phyloP scores from a whole-genome alignment of 495 filamentous ascomycete genomes.

The Aspergillus ostianus region DNA sequence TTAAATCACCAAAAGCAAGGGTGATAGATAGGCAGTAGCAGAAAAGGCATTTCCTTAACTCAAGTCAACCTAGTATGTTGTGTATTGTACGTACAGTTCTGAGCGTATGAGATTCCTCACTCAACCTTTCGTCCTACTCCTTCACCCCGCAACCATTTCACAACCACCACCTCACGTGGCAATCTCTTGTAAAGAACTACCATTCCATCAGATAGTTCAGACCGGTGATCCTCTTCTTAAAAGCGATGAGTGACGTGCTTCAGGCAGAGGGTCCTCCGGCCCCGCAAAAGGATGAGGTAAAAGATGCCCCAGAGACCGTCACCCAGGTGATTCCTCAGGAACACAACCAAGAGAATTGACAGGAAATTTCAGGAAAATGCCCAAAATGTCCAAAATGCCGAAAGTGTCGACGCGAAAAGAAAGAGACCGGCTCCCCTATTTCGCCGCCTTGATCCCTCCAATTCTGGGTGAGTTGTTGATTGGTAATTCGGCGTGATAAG shows the following conservation, averaged over 20 bases:
- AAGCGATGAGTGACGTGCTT: not conserved
- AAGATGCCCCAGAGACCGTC: not conserved
- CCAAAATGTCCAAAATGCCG: not conserved
- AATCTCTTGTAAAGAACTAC: not conserved
- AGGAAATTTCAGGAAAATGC: not conserved
- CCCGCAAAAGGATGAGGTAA: not conserved
- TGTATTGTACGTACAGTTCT: not conserved
- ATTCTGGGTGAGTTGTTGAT: conserved; percentile 9
- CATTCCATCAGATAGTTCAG: not conserved
- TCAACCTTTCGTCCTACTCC: not conserved
- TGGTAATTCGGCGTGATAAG: not conserved
- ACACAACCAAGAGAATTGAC: not conserved
- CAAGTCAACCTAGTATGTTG: not conserved
- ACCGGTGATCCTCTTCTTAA: not conserved
- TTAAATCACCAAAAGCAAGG: no score
- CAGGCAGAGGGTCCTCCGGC: not conserved
- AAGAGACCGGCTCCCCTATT: not conserved
- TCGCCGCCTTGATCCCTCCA: conserved; percentile 17
- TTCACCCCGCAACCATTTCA: not conserved
- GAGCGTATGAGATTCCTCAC: not conserved
- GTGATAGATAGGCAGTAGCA: not conserved
- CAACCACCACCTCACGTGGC: not conserved
- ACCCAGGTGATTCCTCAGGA: not conserved
- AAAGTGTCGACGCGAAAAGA: not conserved
- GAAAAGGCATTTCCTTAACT: not conserved